Percentiles rank a stretch among this genome's conserved stretches.
These are phyloP conservation scores for Fusarium hainanense DNA, from an alignment of 2,329 filamentous ascomycete species.

Conservation along the genomic window DNA sequence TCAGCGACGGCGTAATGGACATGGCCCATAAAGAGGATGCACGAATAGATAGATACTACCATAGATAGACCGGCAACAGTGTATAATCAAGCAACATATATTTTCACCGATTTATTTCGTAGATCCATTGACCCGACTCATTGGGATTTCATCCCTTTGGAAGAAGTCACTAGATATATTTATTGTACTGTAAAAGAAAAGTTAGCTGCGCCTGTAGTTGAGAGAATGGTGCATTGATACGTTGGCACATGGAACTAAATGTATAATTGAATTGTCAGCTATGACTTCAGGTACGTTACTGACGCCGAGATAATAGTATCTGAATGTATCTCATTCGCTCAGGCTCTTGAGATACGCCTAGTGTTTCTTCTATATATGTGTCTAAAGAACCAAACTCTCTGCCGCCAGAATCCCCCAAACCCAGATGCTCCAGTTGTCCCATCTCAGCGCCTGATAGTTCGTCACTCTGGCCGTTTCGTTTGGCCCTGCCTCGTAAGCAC, in stretches of 20 bases:
- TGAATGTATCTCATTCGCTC: not conserved
- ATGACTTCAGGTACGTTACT: not conserved
- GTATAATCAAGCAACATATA: constrained; percentile 2
- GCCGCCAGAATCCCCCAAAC: constrained; percentile 27
- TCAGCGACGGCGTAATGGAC: constrained; percentile 34
- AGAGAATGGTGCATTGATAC: not conserved
- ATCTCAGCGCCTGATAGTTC: constrained; percentile 37
- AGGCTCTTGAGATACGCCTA: not conserved
- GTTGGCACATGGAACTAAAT: not conserved
- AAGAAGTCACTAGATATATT: not conserved
- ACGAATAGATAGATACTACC: constrained; percentile 17
- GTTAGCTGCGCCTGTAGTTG: not conserved
- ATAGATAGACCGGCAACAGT: constrained; percentile 20
- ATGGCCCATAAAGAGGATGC: constrained; percentile 2
- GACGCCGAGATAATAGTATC: not conserved
- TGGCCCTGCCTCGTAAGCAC: constrained; percentile 14
- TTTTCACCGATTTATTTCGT: not conserved
- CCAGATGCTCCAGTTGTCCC: constrained; percentile 36
- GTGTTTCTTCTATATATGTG: constrained; percentile 39
- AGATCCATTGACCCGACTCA: not conserved
- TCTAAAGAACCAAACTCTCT: constrained; percentile 31
- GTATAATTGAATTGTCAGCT: not conserved
- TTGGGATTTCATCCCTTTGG: not conserved
- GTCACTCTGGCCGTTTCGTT: constrained; percentile 30
- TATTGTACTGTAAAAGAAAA: not conserved